A percentile compares a stretch with the other conserved stretches of the same genome.
Conservation (phyloP, 495 filamentous ascomycete species). For the Antarctomyces pellizariae region DNA sequence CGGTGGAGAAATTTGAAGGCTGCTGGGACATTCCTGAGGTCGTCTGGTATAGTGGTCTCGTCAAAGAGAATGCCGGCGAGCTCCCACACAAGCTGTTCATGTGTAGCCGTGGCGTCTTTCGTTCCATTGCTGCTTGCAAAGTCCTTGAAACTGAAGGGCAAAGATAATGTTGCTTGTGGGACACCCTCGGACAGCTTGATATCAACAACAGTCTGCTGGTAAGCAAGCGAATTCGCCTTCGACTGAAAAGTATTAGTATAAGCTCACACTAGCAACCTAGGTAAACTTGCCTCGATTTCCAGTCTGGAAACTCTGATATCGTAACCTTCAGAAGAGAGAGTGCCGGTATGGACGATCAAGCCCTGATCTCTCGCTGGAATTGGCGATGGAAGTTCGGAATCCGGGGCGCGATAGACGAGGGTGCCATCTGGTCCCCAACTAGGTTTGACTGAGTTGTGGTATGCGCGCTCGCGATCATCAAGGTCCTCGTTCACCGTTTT, state of each 20-base stretch:
- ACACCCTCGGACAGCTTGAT: constrained; percentile 19
- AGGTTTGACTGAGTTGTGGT: constrained; percentile 45
- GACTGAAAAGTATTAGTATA: no score
- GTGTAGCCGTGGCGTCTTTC: constrained; percentile 11
- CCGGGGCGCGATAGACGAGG: constrained; percentile 33
- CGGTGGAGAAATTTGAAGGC: constrained; percentile 18
- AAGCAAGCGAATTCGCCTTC: constrained; percentile 13
- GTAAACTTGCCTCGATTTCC: constrained; percentile 20
- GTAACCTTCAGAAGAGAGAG: constrained; percentile 19
- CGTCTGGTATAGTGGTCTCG: constrained; percentile 26
- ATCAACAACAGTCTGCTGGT: constrained; percentile 19
- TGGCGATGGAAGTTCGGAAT: constrained; percentile 8
- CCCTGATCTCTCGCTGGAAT: constrained; percentile 13
- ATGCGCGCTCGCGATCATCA: constrained; percentile 30
- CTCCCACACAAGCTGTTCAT: constrained; percentile 45
- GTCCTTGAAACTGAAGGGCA: constrained; percentile 16
- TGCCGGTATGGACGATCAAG: constrained; percentile 13
- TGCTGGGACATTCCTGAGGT: constrained; percentile 20
- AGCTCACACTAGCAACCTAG: no score
- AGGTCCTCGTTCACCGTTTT: constrained; percentile 39
- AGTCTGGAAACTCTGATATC: constrained; percentile 31
- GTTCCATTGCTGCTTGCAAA: constrained; percentile 13
- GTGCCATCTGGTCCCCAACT: constrained; percentile 56
- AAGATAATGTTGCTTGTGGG: constrained; percentile 19
- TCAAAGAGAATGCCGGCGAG: constrained; percentile 79